A percentile compares a stretch with the other conserved stretches of the same genome.
Evolutionary conservation across 768 basidiomycete species (phyloP).

Genomic region (Suillus decipiens): DNA sequence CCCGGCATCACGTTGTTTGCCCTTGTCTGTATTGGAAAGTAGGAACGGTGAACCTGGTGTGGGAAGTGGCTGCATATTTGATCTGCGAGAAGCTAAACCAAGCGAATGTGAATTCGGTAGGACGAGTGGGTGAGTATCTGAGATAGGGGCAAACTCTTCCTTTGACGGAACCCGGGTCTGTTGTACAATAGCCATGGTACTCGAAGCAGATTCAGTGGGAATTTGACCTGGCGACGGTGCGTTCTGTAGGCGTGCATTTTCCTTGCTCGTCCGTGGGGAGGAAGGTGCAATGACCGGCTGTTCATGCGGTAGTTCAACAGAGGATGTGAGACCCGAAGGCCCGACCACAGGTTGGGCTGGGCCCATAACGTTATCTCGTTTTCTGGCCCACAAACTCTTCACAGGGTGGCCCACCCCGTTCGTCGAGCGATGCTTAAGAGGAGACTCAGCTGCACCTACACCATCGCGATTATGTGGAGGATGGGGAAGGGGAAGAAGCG

Average conservation of each 20-base stretch:
- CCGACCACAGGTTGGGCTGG: background rate
- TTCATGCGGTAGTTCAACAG: background rate
- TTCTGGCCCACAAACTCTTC: background rate
- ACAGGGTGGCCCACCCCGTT: background rate
- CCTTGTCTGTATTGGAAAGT: background rate
- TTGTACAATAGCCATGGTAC: background rate
- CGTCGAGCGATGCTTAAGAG: conserved; percentile 5
- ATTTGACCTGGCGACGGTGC: background rate
- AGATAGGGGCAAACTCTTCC: background rate
- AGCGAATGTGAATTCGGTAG: background rate
- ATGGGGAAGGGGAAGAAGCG: background rate
- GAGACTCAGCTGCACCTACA: conserved; percentile 1
- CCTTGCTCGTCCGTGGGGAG: background rate
- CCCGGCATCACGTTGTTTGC: background rate
- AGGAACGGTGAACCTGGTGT: background rate
- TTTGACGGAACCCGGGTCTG: background rate
- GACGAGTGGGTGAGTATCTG: background rate
- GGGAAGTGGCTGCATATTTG: background rate
- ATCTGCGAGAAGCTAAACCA: background rate
- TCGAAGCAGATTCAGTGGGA: background rate
- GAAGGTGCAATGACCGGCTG: background rate
- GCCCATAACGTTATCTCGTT: background rate
- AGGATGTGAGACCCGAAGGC: background rate
- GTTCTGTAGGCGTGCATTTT: background rate
- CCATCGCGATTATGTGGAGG: background rate